These are phyloP conservation scores for Cicer judaicum DNA, from an alignment of 306 rosid species.

Conservation along the genomic window DNA sequence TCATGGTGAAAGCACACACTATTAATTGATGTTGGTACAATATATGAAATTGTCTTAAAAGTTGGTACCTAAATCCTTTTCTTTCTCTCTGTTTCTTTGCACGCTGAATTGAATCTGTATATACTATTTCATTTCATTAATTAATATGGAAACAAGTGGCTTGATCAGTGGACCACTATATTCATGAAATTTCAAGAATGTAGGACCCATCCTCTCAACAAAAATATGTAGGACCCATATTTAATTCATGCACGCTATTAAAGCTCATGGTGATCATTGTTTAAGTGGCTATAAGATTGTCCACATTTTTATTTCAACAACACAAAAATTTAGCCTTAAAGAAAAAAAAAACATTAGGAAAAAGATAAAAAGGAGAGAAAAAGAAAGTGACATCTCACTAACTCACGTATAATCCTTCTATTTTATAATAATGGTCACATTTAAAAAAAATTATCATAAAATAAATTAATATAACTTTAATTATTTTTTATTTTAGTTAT, in stretches of 20 bases:
- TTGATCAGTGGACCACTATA: slow-evolving; percentile 45
- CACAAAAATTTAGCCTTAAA: slow-evolving; percentile 16
- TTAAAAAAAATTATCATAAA: too few relatives aligned
- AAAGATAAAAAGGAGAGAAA: too few relatives aligned
- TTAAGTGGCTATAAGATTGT: slow-evolving; percentile 51
- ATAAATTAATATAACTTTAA: too few relatives aligned
- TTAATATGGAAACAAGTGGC: slow-evolving; percentile 34
- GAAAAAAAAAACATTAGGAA: background rate
- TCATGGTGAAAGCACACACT: too few relatives aligned
- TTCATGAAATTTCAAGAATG: slow-evolving; percentile 47
- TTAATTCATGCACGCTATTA: background rate
- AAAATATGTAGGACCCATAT: too few relatives aligned
- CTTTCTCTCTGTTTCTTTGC: background rate
- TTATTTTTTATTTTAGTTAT: too few relatives aligned
- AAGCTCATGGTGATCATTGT: background rate
- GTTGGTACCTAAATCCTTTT: background rate
- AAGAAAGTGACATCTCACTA: background rate
- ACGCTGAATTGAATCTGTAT: slow-evolving; percentile 6
- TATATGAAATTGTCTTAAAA: too few relatives aligned
- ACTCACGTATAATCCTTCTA: too few relatives aligned
- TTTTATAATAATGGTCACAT: too few relatives aligned
- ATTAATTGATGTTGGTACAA: too few relatives aligned
- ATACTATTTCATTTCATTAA: background rate
- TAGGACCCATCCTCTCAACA: slow-evolving; percentile 43
- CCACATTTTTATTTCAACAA: slow-evolving; percentile 45